Evolutionary conservation across 768 basidiomycete genomes (phyloP), one percentile per base, ranked within the genome.

Genomic region (Tylopilus balloui): DNA sequence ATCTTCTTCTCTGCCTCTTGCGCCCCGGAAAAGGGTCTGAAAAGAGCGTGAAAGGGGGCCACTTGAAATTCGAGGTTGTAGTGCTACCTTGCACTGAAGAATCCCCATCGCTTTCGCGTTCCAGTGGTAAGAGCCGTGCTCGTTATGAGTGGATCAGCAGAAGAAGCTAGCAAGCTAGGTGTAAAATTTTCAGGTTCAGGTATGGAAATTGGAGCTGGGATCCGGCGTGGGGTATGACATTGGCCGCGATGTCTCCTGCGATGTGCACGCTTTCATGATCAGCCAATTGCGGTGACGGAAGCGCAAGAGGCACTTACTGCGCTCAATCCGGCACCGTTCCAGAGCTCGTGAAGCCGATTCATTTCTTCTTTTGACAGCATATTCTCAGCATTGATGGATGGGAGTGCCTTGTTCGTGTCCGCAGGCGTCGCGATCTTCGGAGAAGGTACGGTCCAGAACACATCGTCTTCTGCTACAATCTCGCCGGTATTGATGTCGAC

Each of bases 241-340:
- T 42, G 57, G 15, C 48, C 45, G 10, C 34, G 56, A 8, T 42
- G 41, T 42, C 53, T 53, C 50, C 42, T 62, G 43, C 60, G 64
- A 48, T 63, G 53, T 14, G 57, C 54, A 35, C 54, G 61, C 64
- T 68, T 52, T 45, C n/a, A 12, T 11, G 11, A 48, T 61, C 38
- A 55, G 11, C 14, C 34, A 9, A n/a, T 19, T 3, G 14, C 2
- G 17, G 8, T 20, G 6, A 12, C 19, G 37, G 10, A 21, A 24
- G 15, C 8, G 15, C 6, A 19, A 32, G 17, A 20, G 35, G 23
- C 19, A 51, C 56, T 42, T 20, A 60, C 67, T 11, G 61, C 57
- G 32, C 55, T 54, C 8, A 64, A 34, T 19, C 54, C 56, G 1
- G 64, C 60, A 8, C 41, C 65, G 11, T 66, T 64, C 65, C 65